A percentile compares a stretch with the other conserved stretches of the same genome.
These are phyloP conservation scores for Sugiyamaella qingdaonensis DNA, from an alignment of 805 yeast genomes.

Conservation along the genomic window DNA sequence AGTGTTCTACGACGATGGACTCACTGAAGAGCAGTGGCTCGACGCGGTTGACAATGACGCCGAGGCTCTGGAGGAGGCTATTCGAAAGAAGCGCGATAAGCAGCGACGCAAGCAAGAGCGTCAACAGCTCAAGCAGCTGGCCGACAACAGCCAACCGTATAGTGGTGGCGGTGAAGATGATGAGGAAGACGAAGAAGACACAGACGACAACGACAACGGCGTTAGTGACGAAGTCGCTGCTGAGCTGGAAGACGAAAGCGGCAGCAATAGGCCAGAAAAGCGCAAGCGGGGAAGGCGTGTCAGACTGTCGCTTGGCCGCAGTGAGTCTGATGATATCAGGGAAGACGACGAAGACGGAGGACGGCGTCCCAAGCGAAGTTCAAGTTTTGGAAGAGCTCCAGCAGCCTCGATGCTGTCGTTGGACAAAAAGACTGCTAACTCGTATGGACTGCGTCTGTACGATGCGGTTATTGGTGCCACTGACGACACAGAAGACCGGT, in stretches of 20 bases:
- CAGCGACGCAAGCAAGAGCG: slow-evolving; percentile 7
- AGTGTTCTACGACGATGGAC: slow-evolving; percentile 70
- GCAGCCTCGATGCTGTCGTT: background rate
- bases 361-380: background rate
- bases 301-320: background rate
- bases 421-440: background rate
- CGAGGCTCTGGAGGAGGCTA: slow-evolving; percentile 53
- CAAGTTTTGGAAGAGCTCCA: background rate
- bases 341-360: slow-evolving; percentile 13
- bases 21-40: slow-evolving; percentile 90
- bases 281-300: background rate
- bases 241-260: slow-evolving; percentile 18
- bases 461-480: slow-evolving; percentile 13
- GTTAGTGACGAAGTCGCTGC: slow-evolving; percentile 6
- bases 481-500: slow-evolving; percentile 49
- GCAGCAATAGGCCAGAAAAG: slow-evolving; percentile 8
- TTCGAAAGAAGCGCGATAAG: slow-evolving; percentile 37
- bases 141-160: background rate
- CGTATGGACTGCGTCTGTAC: slow-evolving; percentile 11
- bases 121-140: background rate
- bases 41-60: slow-evolving; percentile 55
- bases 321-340: background rate
- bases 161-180: slow-evolving; percentile 3
- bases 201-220: slow-evolving; percentile 13
- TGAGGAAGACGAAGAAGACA: slow-evolving; percentile 15